Evolutionary conservation across 1,284 basidiomycete species (phyloP), one percentile per base, ranked within the genome.

Genomic region (Leccinum griseonigrum): DNA sequence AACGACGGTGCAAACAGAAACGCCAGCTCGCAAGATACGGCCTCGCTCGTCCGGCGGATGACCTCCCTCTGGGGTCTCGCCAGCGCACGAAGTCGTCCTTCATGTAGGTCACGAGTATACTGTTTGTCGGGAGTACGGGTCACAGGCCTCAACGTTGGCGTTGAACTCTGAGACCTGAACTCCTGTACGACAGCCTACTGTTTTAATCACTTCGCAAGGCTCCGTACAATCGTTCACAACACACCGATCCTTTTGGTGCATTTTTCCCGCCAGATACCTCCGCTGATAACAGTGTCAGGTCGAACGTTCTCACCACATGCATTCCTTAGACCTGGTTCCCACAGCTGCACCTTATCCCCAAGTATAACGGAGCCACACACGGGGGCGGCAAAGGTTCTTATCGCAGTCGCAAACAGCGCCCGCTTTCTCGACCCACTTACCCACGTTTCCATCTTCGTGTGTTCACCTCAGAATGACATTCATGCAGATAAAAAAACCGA

Each of bases 401-500:
- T 51, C 50, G 50, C 26, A 28, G 32, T 46, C 9, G 7, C 8
- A 50, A 48, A 46, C 16, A 26, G 46, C 52, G 14, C 46, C 18
- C 11, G 18, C 18, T 48, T 43, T 48, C 46, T 48, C 46, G 46
- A 22, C 22, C 18, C 46, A 34, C 46, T 13, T 34, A 18, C 9
- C 16, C 14, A 18, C n/a, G 16, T 63, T 34, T 46, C 29, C 50
- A 7, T 31, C 29, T n/a, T 46, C 10, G 28, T 62, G 43, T 31
- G 31, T 54, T 52, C 28, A 40, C 34, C 16, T 53, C 34, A 48
- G n/a, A 54, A 48, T 13, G 31, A 52, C 28, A 51, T 51, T 54
- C 36, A 48, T 60, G 64, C 36, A 8, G 18, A 48, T 48, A 22
- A 48, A 28, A 38, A 55, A 65, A 53, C 29, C 18, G 36, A 22